These are phyloP conservation scores for Nepenthes gracilis DNA, from an alignment of 148 eudicot species.

Conservation along the genomic window DNA sequence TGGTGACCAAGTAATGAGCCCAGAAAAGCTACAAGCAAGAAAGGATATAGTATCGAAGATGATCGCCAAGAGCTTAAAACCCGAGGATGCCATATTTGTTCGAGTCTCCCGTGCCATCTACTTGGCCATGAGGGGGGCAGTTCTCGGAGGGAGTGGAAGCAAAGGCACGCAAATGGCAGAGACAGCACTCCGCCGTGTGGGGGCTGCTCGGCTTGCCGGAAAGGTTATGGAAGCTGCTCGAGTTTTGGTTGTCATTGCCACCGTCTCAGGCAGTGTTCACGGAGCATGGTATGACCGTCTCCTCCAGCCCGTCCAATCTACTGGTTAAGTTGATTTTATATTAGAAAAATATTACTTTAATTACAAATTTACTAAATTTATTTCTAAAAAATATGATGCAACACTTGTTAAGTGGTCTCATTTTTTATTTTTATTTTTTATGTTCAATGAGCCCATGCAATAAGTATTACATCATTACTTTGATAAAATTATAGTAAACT, in stretches of 20 bases:
- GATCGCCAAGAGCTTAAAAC: conserved; percentile 42
- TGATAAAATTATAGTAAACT: too few species aligned
- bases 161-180: conserved; percentile 35
- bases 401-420: too few species aligned
- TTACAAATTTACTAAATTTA: too few species aligned
- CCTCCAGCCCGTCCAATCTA: background rate
- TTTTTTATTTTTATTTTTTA: too few species aligned
- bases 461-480: too few species aligned
- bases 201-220: conserved; percentile 26
- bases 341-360: too few species aligned
- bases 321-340: too few species aligned
- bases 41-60: conserved; percentile 33
- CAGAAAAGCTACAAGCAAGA: conserved; percentile 23
- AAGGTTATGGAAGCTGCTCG: conserved; percentile 29
- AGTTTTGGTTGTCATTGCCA: conserved; percentile 33
- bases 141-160: conserved; percentile 39
- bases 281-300: conserved; percentile 42
- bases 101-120: conserved; percentile 34
- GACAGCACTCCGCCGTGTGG: conserved; percentile 32
- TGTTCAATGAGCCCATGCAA: too few species aligned
- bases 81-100: conserved; percentile 35
- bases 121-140: conserved; percentile 27
- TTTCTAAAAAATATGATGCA: too few species aligned
- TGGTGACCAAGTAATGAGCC: conserved; percentile 3
- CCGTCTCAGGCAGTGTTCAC: conserved; percentile 31